Conservation (phyloP, 306 rosid genomes). For the Medicago truncatula region DNA sequence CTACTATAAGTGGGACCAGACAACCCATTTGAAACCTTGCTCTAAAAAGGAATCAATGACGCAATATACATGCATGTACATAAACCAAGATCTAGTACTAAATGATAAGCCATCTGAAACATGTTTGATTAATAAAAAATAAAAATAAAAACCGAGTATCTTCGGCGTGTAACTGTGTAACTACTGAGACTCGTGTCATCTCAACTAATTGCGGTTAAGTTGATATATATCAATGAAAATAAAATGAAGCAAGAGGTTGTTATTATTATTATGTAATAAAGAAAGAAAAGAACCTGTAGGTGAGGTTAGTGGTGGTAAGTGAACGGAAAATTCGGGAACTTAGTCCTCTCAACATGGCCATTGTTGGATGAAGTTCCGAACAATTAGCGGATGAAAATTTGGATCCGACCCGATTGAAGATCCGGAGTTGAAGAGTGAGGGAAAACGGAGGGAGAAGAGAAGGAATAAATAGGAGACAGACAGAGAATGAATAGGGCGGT, state of each 20-base stretch:
- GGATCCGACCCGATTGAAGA: constrained; percentile 1
- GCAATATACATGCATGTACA: too few relatives aligned
- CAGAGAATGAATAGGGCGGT: neutral
- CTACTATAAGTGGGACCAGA: neutral
- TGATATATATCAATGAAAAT: neutral
- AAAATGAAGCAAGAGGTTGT: too few relatives aligned
- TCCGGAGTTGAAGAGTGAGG: too few relatives aligned
- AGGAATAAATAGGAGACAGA: neutral
- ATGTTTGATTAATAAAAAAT: neutral
- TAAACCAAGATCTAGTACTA: neutral
- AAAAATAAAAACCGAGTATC: too few relatives aligned
- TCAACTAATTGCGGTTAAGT: too few relatives aligned
- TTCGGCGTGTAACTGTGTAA: too few relatives aligned
- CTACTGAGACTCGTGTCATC: too few relatives aligned
- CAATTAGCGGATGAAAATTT: neutral
- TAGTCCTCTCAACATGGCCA: constrained; percentile 15
- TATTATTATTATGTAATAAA: neutral
- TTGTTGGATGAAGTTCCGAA: neutral
- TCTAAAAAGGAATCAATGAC: too few relatives aligned
- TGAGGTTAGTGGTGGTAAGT: neutral
- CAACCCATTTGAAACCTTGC: neutral
- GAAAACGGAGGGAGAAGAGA: neutral
- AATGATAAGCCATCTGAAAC: neutral
- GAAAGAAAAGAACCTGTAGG: neutral
- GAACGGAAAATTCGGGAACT: constrained; percentile 7